Base-by-base conservation (phyloP, 2,329 filamentous ascomycete genomes). In the Sarocladium brachiariae region DNA sequence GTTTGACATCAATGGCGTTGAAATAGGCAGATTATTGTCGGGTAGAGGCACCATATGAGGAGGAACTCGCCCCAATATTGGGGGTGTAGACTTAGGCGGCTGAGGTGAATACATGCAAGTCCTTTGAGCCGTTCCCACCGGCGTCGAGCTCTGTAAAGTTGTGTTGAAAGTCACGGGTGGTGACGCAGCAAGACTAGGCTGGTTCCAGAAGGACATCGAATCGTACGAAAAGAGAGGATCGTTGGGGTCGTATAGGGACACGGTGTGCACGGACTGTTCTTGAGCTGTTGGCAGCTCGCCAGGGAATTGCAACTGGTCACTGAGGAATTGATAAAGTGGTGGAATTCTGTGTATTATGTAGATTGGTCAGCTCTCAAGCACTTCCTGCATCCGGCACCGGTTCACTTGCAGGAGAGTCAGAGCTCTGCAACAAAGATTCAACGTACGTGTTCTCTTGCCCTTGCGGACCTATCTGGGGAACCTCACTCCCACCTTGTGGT, bases 401-500 rank as follows among this genome's bases (percentile, higher is more conserved):
- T 30, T 33, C 24, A 33, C 25, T 16, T 21, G n/a, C 4, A 16
- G 13, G 7, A 11, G 43, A 47, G 9, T 33, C 27, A 47, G 43
- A 25, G 27, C 43, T 47, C n/a, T 6, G 7, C 16, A 16, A 33
- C 11, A 25, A 9, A 33, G 8, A n/a, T 47, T 47, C 27, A 31
- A 47, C 43, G 27, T 47, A 47, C 43, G 43, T 47, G 24, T 4
- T 33, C 31, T 31, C n/a, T 8, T 31, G 43, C 25, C 43, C n/a
- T 10, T 47, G 43, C n/a, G 16, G 25, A 6, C 19, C 24, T 13
- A 18, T 45, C 11, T 45, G 21, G 39, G 39, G 7, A 21, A 4
- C 21, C 35, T 39, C 16, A 19, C n/a, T 39, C n/a, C 16, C 7
- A 39, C 6, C 7, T 16, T 13, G 35, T 39, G 35, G 16, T 39